Percentiles rank a stretch among this genome's conserved stretches.
Evolutionary conservation across 495 filamentous ascomycete genomes (phyloP).

Genomic region (Trichodelitschia bisporula): DNA sequence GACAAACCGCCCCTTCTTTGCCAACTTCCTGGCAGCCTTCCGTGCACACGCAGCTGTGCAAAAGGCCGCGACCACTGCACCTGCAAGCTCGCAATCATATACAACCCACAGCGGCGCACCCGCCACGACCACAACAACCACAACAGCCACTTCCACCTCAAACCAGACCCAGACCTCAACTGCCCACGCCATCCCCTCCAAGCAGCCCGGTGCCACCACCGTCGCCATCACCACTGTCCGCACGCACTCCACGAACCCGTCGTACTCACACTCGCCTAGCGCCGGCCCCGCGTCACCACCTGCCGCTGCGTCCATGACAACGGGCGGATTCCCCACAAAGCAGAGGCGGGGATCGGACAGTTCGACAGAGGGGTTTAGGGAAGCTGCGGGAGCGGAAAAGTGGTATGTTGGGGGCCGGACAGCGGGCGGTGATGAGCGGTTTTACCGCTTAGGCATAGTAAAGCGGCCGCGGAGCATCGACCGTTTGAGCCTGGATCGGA

Average conservation of each 20-base stretch:
- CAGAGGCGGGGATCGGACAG: slow-evolving; percentile 55
- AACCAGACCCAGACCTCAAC: slow-evolving; percentile 2
- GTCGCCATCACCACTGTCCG: slow-evolving; percentile 5
- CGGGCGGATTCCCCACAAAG: slow-evolving; percentile 2
- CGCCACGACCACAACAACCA: slow-evolving; percentile 6
- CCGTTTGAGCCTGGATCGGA: slow-evolving; percentile 33
- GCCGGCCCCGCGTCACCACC: too few relatives aligned
- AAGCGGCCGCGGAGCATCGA: slow-evolving; percentile 30
- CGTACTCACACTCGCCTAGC: slow-evolving; percentile 14
- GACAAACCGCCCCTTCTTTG: slow-evolving; percentile 63
- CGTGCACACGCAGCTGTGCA: slow-evolving; percentile 25
- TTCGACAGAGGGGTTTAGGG: slow-evolving; percentile 53
- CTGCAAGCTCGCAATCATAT: slow-evolving; percentile 16
- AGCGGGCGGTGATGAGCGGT: slow-evolving; percentile 65
- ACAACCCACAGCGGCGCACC: slow-evolving; percentile 18
- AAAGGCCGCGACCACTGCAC: slow-evolving; percentile 15
- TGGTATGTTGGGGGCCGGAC: slow-evolving; percentile 81
- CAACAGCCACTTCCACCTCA: slow-evolving; percentile 5
- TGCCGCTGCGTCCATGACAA: slow-evolving; percentile 8
- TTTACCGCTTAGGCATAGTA: slow-evolving; percentile 48
- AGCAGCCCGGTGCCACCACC: slow-evolving; percentile 4
- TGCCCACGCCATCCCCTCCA: neutral
- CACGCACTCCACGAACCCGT: slow-evolving; percentile 6
- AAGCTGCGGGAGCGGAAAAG: slow-evolving; percentile 50
- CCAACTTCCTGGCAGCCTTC: slow-evolving; percentile 70